phyloP scores from a whole-genome alignment of 2,329 filamentous ascomycete genomes.

The Colletotrichum kahawae region DNA sequence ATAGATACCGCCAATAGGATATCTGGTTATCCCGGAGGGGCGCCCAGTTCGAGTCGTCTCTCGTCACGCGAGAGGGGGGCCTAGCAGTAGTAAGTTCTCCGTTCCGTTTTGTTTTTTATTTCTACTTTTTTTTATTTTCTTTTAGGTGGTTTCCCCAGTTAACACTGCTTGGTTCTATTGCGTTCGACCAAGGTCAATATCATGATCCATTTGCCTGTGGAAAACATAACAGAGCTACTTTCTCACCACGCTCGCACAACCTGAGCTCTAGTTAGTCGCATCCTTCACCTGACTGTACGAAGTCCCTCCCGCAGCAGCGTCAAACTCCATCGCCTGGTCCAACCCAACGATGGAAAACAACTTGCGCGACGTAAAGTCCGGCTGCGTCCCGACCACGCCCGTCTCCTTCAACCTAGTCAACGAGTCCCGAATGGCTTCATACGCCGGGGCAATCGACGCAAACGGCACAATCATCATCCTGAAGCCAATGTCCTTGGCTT shows the following conservation, averaged over 20 bases:
- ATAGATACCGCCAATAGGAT: background rate
- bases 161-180: background rate
- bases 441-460: constrained; percentile 51
- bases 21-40: background rate
- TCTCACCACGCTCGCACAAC: background rate
- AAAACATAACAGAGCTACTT: background rate
- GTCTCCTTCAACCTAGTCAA: constrained; percentile 40
- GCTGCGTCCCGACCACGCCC: constrained; percentile 41
- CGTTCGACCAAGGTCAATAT: background rate
- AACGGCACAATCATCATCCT: constrained; percentile 64
- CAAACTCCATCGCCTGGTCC: constrained; percentile 54
- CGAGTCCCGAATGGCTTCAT: constrained; percentile 43
- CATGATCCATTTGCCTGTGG: background rate
- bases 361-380: constrained; percentile 49
- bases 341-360: constrained; percentile 59
- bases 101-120: background rate
- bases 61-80: background rate
- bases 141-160: background rate
- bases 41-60: background rate
- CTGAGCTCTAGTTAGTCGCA: background rate
- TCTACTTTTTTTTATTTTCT: background rate
- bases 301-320: constrained; percentile 29
- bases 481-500: constrained; percentile 62
- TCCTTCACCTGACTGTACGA: constrained; percentile 12
- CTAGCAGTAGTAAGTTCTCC: background rate